phyloP scores from a whole-genome alignment of 2,329 filamentous ascomycete genomes.

The Trichoderma arundinaceum region DNA sequence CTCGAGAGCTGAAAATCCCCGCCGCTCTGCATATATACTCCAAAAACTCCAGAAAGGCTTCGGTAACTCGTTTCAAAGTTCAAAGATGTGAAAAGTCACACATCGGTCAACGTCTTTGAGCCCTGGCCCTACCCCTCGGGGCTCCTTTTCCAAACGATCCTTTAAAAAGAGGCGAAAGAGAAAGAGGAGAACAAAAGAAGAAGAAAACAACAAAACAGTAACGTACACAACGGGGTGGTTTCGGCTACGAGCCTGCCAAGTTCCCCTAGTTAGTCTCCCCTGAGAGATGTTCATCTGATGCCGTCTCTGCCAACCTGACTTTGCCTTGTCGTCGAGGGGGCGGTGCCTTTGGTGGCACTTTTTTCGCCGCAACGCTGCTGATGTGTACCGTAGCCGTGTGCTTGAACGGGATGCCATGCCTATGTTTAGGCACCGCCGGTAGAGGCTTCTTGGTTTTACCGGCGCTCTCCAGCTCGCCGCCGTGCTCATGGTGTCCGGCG shows the following conservation, averaged over 20 bases:
- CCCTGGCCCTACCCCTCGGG: background rate
- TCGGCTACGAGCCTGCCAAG: background rate
- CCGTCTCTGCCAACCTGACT: slow-evolving; percentile 45
- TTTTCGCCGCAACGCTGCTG: slow-evolving; percentile 45
- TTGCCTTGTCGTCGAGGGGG: slow-evolving; percentile 54
- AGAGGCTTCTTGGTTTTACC: slow-evolving; percentile 52
- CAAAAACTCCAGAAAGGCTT: slow-evolving; percentile 17
- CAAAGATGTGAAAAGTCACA: background rate
- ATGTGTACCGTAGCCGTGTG: slow-evolving; percentile 42
- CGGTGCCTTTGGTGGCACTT: slow-evolving; percentile 53
- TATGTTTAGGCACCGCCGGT: slow-evolving; percentile 62
- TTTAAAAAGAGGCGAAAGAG: background rate
- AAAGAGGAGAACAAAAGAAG: background rate
- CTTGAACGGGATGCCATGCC: slow-evolving; percentile 57
- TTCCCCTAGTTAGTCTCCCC: background rate
- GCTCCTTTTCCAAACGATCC: slow-evolving; percentile 3
- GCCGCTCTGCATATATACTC: slow-evolving; percentile 15
- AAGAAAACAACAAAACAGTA: background rate
- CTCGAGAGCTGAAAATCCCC: slow-evolving; percentile 6
- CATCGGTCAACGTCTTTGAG: background rate
- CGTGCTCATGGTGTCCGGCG: background rate
- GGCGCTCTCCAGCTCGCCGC: slow-evolving; percentile 35
- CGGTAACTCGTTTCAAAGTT: background rate
- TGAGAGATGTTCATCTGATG: slow-evolving; percentile 37
- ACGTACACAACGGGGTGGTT: background rate